phyloP scores from a whole-genome alignment of 129 eudicot genomes.

The Daucus carota region DNA sequence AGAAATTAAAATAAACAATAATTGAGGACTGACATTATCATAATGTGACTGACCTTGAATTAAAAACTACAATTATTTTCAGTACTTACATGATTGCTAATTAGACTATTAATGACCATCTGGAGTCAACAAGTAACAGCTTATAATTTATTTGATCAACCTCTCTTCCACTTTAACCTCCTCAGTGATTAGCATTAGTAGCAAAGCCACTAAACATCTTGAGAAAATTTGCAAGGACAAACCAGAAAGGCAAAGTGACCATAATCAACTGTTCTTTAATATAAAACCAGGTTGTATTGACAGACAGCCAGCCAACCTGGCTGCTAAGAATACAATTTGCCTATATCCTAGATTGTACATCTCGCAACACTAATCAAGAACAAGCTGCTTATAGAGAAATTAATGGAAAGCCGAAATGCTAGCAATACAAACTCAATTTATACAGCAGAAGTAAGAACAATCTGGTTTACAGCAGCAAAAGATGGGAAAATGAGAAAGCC shows the following conservation, averaged over 20 bases:
- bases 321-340: slow-evolving; percentile 1
- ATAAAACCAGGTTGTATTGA: neutral
- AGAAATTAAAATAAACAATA: neutral
- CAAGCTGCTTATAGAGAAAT: neutral
- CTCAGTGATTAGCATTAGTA: neutral
- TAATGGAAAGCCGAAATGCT: slow-evolving; percentile 12
- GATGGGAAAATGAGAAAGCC: slow-evolving; percentile 1
- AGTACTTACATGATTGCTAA: neutral
- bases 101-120: neutral
- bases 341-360: slow-evolving; percentile 3
- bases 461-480: slow-evolving; percentile 16
- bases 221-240: neutral
- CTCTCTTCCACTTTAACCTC: neutral
- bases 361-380: neutral
- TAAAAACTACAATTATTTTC: neutral
- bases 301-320: neutral
- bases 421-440: slow-evolving; percentile 17
- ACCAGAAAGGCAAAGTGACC: neutral
- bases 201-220: neutral
- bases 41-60: neutral
- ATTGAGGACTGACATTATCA: neutral
- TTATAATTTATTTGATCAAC: no score
- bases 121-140: neutral
- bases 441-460: slow-evolving; percentile 20
- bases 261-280: neutral